Conservation (phyloP, 345 rosid species). For the Brassica nigra region DNA sequence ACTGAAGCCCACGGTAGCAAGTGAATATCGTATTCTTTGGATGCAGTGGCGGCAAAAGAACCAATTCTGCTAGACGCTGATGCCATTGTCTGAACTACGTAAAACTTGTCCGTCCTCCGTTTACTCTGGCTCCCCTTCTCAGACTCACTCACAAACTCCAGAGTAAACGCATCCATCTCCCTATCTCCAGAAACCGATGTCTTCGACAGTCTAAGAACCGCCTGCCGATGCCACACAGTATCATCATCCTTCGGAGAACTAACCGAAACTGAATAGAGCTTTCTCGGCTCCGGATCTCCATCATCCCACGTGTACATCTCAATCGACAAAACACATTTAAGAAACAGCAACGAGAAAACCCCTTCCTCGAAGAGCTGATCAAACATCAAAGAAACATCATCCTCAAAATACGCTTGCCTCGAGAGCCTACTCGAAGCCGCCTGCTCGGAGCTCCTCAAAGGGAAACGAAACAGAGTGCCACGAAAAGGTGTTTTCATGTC, state of each 20-base stretch:
- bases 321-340: slow-evolving; percentile 66
- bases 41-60: slow-evolving; percentile 78
- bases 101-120: slow-evolving; percentile 64
- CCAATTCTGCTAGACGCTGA: slow-evolving; percentile 69
- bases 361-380: slow-evolving; percentile 79
- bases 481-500: slow-evolving; percentile 71
- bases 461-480: slow-evolving; percentile 91
- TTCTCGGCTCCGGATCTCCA: slow-evolving; percentile 69
- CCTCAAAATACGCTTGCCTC: slow-evolving; percentile 74
- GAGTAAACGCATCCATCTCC: slow-evolving; percentile 68
- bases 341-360: slow-evolving; percentile 73
- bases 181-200: slow-evolving; percentile 42
- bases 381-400: slow-evolving; percentile 67
- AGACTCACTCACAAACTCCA: slow-evolving; percentile 72
- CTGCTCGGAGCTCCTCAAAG: slow-evolving; percentile 77
- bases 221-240: slow-evolving; percentile 68
- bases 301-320: slow-evolving; percentile 85
- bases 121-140: slow-evolving; percentile 47
- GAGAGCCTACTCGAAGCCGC: slow-evolving; percentile 82
- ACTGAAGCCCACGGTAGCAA: slow-evolving; percentile 93
- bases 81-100: slow-evolving; percentile 87
- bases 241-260: slow-evolving; percentile 48
- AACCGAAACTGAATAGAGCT: slow-evolving; percentile 65
- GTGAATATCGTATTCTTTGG: slow-evolving; percentile 89
- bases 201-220: slow-evolving; percentile 70